These are phyloP conservation scores for Ustilago crameri DNA, from an alignment of 1,284 basidiomycete species.

Conservation along the genomic window DNA sequence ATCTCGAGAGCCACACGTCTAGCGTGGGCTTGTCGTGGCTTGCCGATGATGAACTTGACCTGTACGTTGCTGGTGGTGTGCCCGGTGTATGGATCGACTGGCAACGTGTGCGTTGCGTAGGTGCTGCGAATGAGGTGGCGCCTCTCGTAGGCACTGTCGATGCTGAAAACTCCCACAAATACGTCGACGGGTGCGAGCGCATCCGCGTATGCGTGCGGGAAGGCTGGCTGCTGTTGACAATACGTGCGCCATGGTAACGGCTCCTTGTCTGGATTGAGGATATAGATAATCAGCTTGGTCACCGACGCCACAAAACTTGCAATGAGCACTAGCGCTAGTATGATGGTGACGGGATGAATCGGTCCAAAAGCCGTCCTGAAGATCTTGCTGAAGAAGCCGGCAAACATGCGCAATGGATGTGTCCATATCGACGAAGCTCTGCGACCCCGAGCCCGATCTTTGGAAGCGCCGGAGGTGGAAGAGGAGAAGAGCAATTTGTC, in stretches of 20 bases:
- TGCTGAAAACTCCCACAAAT: slow-evolving; percentile 89
- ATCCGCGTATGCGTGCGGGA: slow-evolving; percentile 72
- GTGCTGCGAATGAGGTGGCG: slow-evolving; percentile 89
- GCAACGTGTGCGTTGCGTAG: slow-evolving; percentile 79
- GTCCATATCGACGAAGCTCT: slow-evolving; percentile 26
- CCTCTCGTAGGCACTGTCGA: slow-evolving; percentile 80
- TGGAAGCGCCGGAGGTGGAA: slow-evolving; percentile 18
- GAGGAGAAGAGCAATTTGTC: slow-evolving; percentile 39
- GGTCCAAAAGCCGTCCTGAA: slow-evolving; percentile 51
- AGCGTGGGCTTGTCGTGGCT: slow-evolving; percentile 82
- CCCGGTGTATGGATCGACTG: slow-evolving; percentile 64
- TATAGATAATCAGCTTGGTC: slow-evolving; percentile 77
- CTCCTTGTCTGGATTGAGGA: slow-evolving; percentile 94
- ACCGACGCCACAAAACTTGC: slow-evolving; percentile 55
- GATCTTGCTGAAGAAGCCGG: slow-evolving; percentile 41
- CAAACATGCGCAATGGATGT: slow-evolving; percentile 35
- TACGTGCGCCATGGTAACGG: slow-evolving; percentile 92
- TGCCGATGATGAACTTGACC: slow-evolving; percentile 90
- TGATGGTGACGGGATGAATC: slow-evolving; percentile 54
- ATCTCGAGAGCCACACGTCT: slow-evolving; percentile 85
- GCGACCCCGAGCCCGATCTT: slow-evolving; percentile 22
- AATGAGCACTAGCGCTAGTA: slow-evolving; percentile 52
- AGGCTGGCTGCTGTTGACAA: slow-evolving; percentile 75
- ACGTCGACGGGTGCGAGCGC: slow-evolving; percentile 86
- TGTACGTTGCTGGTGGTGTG: slow-evolving; percentile 76